Conservation (phyloP, 2,329 filamentous ascomycete species). For the Colletotrichum godetiae region DNA sequence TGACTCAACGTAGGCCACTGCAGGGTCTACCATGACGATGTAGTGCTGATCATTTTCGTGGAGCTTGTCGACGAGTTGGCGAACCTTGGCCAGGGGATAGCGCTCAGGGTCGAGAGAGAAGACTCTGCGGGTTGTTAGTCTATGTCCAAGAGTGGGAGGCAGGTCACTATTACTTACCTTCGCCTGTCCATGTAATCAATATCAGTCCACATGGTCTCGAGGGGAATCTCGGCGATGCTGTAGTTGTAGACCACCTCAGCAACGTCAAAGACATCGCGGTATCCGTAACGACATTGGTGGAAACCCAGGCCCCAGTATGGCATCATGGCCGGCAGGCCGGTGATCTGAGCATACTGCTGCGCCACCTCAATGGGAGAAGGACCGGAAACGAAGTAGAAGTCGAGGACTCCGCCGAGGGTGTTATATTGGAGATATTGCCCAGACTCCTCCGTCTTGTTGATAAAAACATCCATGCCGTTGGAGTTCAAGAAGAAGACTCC, state of each 20-base stretch:
- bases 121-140: constrained; percentile 47
- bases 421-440: constrained; percentile 84
- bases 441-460: constrained; percentile 69
- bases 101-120: constrained; percentile 74
- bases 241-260: constrained; percentile 77
- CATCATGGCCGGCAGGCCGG: constrained; percentile 69
- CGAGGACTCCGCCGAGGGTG: constrained; percentile 79
- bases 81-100: constrained; percentile 71
- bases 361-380: constrained; percentile 68
- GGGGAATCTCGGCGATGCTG: constrained; percentile 70
- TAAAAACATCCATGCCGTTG: constrained; percentile 82
- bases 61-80: constrained; percentile 73
- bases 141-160: background rate
- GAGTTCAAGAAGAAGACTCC: constrained; percentile 79
- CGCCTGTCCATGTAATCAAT: constrained; percentile 51
- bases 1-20: constrained; percentile 63
- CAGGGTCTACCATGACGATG: constrained; percentile 83
- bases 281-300: constrained; percentile 74
- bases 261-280: constrained; percentile 72
- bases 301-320: constrained; percentile 73
- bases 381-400: constrained; percentile 75
- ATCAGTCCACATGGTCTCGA: constrained; percentile 76
- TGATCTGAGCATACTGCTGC: constrained; percentile 68
- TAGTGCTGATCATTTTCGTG: constrained; percentile 77
- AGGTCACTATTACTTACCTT: background rate